Conservation (phyloP, 129 eudicot species). For the Arctium minus region DNA sequence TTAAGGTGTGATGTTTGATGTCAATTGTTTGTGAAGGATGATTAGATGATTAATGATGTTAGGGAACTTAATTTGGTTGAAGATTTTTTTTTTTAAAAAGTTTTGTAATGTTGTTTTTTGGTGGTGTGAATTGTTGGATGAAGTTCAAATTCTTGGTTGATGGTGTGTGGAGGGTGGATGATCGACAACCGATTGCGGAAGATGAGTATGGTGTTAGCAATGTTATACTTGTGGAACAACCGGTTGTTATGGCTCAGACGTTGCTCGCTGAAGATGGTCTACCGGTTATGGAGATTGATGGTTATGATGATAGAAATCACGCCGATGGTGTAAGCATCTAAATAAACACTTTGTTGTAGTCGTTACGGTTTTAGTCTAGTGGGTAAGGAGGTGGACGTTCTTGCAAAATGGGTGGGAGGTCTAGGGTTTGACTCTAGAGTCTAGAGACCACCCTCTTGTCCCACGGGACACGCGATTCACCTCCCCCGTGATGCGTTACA, state of each 20-base stretch:
- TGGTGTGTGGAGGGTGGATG: slow-evolving; percentile 63
- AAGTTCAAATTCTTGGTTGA: slow-evolving; percentile 78
- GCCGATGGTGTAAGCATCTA: slow-evolving; percentile 24
- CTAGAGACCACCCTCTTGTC: background rate
- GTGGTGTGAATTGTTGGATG: slow-evolving; percentile 14
- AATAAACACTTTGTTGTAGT: slow-evolving; percentile 3
- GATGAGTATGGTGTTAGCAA: slow-evolving; percentile 60
- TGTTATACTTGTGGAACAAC: slow-evolving; percentile 40
- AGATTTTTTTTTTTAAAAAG: background rate
- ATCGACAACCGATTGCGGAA: slow-evolving; percentile 33
- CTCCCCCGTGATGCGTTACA: background rate
- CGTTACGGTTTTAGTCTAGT: background rate
- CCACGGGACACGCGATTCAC: too few relatives aligned
- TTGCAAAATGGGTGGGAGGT: too few relatives aligned
- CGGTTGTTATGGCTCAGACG: slow-evolving; percentile 21
- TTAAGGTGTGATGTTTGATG: background rate
- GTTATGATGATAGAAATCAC: slow-evolving; percentile 18
- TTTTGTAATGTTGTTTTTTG: background rate
- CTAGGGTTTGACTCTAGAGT: background rate
- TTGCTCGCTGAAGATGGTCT: slow-evolving; percentile 28
- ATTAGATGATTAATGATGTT: background rate
- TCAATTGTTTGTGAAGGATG: slow-evolving; percentile 4
- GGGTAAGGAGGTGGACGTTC: too few relatives aligned
- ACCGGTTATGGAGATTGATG: slow-evolving; percentile 37
- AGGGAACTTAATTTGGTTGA: background rate